Conservation (phyloP, 2,329 filamentous ascomycete genomes). For the Ascocoryne sarcoides region DNA sequence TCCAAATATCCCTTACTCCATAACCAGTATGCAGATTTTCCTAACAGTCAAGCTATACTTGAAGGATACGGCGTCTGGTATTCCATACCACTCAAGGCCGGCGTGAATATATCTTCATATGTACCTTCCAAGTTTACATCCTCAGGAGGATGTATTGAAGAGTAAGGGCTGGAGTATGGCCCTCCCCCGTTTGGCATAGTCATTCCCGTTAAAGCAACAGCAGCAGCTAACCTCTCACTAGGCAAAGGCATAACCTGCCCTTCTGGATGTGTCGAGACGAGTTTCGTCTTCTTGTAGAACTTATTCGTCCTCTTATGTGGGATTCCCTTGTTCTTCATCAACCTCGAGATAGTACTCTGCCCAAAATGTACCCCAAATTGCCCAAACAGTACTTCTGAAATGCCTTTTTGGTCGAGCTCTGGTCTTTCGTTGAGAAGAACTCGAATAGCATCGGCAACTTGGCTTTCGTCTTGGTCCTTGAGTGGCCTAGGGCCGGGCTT, state of each 20-base stretch:
- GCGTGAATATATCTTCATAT: not conserved
- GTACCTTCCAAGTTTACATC: not conserved
- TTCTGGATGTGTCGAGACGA: constrained; percentile 5
- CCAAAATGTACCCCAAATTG: constrained; percentile 3
- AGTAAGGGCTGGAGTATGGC: not conserved
- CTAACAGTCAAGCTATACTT: no score
- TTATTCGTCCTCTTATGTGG: constrained; percentile 12
- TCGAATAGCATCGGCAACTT: constrained; percentile 5
- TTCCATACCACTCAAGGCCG: not conserved
- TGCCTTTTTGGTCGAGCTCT: constrained; percentile 9
- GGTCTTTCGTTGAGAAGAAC: constrained; percentile 6
- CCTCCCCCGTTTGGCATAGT: not conserved
- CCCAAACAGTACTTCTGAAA: constrained; percentile 2
- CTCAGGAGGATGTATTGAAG: not conserved
- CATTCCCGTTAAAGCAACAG: not conserved
- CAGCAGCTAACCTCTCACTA: not conserved
- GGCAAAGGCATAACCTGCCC: constrained; percentile 4
- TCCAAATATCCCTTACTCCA: not conserved
- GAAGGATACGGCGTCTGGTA: not conserved
- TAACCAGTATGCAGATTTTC: no score
- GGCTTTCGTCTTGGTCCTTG: constrained; percentile 4
- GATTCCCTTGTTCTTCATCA: constrained; percentile 12
- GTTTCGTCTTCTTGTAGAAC: constrained; percentile 7
- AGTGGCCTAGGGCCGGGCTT: constrained; percentile 10
- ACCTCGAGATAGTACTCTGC: constrained; percentile 7